Evolutionary conservation across 345 rosid species (phyloP), one percentile per base, ranked within the genome.

Genomic region (Citrus mangshanensis): DNA sequence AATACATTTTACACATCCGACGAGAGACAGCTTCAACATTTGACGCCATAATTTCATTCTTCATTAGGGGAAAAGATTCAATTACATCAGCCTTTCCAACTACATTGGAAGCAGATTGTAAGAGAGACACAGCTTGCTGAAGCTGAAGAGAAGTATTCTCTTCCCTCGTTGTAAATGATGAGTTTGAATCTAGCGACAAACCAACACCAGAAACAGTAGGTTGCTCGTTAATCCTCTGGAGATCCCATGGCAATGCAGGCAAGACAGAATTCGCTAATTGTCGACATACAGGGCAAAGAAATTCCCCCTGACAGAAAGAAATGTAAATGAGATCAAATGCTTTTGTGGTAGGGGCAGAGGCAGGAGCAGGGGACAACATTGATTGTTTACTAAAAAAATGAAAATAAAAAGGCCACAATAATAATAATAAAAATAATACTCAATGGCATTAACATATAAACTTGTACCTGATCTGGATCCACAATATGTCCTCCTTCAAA

Each of bases 281-380:
- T 60, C 99, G 98, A 77, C 99, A 96, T 70, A 90, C 94, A 74
- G 99, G 99, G 78, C 99, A 96, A 46, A 96, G 93, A 84, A 96
- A 93, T 87, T 96, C 99, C 72, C 95, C 98, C 99, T 95, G 85
- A 69, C 61, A 88, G 77, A 64, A 83, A 75, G 61, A 81, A 81
- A 76, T 35, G 63, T 73, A 59, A 51, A 59, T 34, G 73, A 75
- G 67, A 70, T 73, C 35, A 49, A 66, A 22, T 32, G 51, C 59
- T 16, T 16, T 72, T 7, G 27, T 10, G 14, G 49, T 42, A 62
- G 74, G 72, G 6, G 4, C 28, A 66, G 51, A 63, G 66, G 64
- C 59, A 46, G 56, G 60, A 24, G 14, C 79, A 16, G 13, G 71
- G 78, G 21, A 73, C 62, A 55, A 34, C 16, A 25, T 10, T 70